Conservation (phyloP, 169 alveolate species). For the Eimeria falciformis region DNA sequence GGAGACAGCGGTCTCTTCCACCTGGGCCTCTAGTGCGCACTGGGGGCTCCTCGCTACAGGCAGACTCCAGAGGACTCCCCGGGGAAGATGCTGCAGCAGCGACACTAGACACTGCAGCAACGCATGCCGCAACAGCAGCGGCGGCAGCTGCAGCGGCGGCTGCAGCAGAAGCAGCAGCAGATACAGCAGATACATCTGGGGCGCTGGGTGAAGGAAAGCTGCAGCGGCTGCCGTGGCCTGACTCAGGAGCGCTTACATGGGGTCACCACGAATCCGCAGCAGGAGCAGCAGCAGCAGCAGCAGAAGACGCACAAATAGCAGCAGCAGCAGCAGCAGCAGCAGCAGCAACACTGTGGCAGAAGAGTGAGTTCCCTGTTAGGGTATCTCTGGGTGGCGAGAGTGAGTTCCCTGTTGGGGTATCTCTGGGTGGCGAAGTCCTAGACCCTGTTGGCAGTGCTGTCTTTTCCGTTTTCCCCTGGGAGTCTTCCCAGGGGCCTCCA, state of each 20-base stretch:
- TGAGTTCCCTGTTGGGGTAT: background rate
- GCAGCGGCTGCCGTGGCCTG: too few relatives aligned
- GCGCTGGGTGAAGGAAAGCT: background rate
- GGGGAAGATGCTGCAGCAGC: background rate
- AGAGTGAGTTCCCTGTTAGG: slow-evolving; percentile 2
- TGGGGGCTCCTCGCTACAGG: background rate
- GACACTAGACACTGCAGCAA: background rate
- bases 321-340: slow-evolving; percentile 20
- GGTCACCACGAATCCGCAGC: too few relatives aligned
- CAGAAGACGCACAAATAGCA: slow-evolving; percentile 4
- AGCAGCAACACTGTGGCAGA: slow-evolving; percentile 8
- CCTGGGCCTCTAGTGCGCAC: background rate
- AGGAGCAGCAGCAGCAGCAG: slow-evolving; percentile 46
- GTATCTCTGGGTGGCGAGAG: background rate
- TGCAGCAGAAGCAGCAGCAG: background rate
- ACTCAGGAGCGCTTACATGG: too few relatives aligned
- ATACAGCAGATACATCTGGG: background rate
- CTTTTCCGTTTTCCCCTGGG: too few relatives aligned
- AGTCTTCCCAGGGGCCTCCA: too few relatives aligned
- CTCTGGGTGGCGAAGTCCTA: slow-evolving; percentile 39
- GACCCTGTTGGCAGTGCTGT: too few relatives aligned
- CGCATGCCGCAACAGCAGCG: background rate
- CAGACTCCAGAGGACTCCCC: background rate
- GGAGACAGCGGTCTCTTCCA: background rate
- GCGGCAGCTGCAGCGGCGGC: background rate